phyloP scores from a whole-genome alignment of 352 stramenopile genomes.

The Phytophthora multivora region DNA sequence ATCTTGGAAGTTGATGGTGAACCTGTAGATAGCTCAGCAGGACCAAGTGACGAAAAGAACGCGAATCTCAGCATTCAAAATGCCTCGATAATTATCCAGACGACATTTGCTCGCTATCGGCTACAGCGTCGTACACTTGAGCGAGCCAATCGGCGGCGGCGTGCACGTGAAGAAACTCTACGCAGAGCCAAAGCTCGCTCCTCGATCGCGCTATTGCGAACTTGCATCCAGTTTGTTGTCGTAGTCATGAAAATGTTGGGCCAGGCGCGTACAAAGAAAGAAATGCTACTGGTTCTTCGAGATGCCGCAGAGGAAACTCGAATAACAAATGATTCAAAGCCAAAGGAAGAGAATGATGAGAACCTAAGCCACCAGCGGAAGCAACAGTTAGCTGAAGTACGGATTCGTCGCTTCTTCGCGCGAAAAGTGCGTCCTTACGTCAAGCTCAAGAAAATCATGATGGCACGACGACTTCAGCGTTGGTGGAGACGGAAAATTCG shows the following conservation, averaged over 20 bases:
- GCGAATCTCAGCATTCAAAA: conserved; percentile 28
- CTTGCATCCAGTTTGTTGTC: conserved; percentile 42
- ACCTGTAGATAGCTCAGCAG: neutral
- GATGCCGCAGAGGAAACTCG: conserved; percentile 47
- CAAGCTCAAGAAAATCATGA: conserved; percentile 49
- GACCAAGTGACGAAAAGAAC: conserved; percentile 1
- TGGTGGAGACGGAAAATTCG: conserved; percentile 49
- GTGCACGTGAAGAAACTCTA: conserved; percentile 16
- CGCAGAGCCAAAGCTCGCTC: conserved; percentile 21
- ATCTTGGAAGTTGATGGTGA: neutral
- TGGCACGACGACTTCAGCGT: conserved; percentile 45
- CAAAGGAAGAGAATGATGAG: neutral
- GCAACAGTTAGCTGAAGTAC: conserved; percentile 29
- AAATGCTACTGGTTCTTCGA: conserved; percentile 39
- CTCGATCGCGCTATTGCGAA: conserved; percentile 27
- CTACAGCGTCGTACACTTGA: conserved; percentile 14
- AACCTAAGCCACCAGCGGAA: conserved; percentile 2
- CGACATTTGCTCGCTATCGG: conserved; percentile 17
- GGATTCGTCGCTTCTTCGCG: conserved; percentile 61
- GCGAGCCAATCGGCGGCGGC: conserved; percentile 9
- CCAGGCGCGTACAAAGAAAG: conserved; percentile 42
- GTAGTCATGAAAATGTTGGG: conserved; percentile 37
- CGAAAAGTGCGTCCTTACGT: conserved; percentile 50
- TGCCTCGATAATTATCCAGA: conserved; percentile 48
- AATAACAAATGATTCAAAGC: neutral